These are phyloP conservation scores for Claviceps sp. DNA, from an alignment of 2,329 filamentous ascomycete genomes.

Conservation along the genomic window DNA sequence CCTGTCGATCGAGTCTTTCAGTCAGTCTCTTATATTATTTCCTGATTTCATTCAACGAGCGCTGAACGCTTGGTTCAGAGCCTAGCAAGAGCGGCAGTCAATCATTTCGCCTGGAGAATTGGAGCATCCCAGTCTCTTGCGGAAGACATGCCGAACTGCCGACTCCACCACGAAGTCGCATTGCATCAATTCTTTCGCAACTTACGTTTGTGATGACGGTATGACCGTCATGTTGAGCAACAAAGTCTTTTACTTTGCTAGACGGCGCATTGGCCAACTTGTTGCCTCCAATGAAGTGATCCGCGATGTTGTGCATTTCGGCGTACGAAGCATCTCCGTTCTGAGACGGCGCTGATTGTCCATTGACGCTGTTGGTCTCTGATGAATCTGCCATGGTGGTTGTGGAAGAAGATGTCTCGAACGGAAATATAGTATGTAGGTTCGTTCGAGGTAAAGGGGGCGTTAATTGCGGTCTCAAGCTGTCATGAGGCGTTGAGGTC, in stretches of 20 bases:
- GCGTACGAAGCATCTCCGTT: conserved; percentile 57
- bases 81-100: background rate
- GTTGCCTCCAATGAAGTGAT: conserved; percentile 97
- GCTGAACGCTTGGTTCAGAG: background rate
- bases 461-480: background rate
- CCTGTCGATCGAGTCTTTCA: conserved; percentile 35
- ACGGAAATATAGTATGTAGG: background rate
- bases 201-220: conserved; percentile 96
- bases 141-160: background rate
- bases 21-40: background rate
- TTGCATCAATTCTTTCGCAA: conserved; percentile 5
- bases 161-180: background rate
- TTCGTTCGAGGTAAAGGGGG: background rate
- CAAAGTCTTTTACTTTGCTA: conserved; percentile 92
- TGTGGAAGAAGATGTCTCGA: background rate
- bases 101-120: background rate
- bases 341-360: conserved; percentile 35
- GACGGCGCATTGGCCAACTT: conserved; percentile 67
- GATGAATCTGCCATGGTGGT: conserved; percentile 31
- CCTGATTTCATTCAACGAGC: background rate
- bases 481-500: conserved; percentile 1
- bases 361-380: conserved; percentile 30
- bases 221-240: conserved; percentile 77
- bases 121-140: background rate
- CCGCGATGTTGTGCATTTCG: conserved; percentile 67